Conservation (phyloP, 441 rosid genomes). For the Eutrema salsugineum region DNA sequence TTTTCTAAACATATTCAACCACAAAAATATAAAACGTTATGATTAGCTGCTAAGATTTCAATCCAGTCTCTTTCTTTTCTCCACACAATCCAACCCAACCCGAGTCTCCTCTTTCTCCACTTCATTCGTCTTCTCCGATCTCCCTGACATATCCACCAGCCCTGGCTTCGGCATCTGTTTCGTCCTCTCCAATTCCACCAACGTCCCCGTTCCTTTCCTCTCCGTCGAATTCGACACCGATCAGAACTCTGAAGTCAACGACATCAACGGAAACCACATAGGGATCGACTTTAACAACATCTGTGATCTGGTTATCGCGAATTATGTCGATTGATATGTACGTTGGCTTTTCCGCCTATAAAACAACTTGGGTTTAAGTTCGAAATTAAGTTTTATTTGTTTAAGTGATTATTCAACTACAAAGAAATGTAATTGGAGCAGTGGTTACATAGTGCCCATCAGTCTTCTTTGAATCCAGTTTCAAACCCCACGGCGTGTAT, state of each 20-base stretch:
- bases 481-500: too few species aligned
- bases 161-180: conserved; percentile 87
- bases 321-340: conserved; percentile 67
- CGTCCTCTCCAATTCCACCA: conserved; percentile 67
- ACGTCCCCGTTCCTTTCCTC: conserved; percentile 49
- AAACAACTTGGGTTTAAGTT: conserved; percentile 49
- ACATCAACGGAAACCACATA: conserved; percentile 62
- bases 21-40: too few species aligned
- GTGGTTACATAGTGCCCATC: too few species aligned
- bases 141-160: conserved; percentile 62
- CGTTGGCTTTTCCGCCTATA: conserved; percentile 59
- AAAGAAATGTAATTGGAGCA: too few species aligned
- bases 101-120: conserved; percentile 67
- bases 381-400: too few species aligned
- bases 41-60: too few species aligned
- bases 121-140: conserved; percentile 67
- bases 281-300: conserved; percentile 66
- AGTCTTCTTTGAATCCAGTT: too few species aligned
- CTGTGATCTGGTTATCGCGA: conserved; percentile 48
- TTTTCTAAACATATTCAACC: too few species aligned
- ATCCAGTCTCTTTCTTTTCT: too few species aligned
- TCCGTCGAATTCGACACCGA: conserved; percentile 83
- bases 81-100: too few species aligned
- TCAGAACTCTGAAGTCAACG: conserved; percentile 55
- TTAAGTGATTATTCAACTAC: too few species aligned